Percentiles rank a stretch among this genome's conserved stretches.
Conservation (phyloP, 2,329 filamentous ascomycete species). For the Neofusicoccum ribis region DNA sequence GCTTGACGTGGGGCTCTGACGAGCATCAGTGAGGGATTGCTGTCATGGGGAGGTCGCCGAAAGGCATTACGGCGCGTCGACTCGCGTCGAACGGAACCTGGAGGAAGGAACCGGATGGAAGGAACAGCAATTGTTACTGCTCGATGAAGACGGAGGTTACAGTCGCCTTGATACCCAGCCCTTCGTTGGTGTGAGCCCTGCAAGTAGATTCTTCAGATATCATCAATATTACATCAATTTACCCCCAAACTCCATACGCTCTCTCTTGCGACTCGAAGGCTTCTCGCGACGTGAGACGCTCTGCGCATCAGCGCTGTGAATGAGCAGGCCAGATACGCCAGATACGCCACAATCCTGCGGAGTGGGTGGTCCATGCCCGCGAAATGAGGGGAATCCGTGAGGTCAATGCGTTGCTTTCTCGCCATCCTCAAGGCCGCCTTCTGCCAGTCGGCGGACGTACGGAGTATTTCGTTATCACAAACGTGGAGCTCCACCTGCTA, state of each 20-base stretch:
- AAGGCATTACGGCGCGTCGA: conserved; percentile 6
- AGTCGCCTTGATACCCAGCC: conserved; percentile 8
- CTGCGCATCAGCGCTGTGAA: neutral
- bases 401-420: neutral
- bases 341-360: neutral
- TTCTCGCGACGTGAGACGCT: neutral
- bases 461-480: neutral
- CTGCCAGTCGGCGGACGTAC: neutral
- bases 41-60: neutral
- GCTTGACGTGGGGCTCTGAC: neutral
- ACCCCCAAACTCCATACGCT: neutral
- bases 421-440: neutral
- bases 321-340: neutral
- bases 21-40: neutral
- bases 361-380: neutral
- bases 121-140: neutral
- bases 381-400: conserved; percentile 8
- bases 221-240: conserved; percentile 13
- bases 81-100: conserved; percentile 2
- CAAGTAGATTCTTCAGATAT: neutral
- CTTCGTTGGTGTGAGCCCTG: neutral
- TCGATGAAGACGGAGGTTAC: neutral
- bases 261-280: neutral
- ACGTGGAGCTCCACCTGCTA: too few species aligned
- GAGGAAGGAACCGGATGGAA: neutral